These are phyloP conservation scores for Coemansia sp. DNA, from an alignment of 192 early-diverging fungal genomes.

Conservation along the genomic window DNA sequence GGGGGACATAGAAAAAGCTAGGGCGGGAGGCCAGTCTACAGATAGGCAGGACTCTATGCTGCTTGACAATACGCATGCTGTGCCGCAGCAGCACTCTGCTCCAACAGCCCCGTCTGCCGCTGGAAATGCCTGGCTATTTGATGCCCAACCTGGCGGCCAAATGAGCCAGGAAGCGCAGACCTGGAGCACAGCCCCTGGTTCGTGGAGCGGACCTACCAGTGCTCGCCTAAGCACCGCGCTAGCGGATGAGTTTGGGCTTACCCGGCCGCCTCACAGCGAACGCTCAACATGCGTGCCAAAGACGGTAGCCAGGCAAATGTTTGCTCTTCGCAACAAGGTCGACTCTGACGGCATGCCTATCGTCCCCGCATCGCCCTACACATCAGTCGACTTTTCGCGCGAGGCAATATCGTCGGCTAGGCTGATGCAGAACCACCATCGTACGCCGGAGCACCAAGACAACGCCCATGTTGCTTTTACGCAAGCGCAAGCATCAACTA, in stretches of 20 bases:
- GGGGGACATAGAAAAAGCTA: background rate
- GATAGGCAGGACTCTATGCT: background rate
- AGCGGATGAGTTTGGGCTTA: background rate
- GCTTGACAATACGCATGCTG: background rate
- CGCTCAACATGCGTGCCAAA: background rate
- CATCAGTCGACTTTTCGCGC: slow-evolving; percentile 21
- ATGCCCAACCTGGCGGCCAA: background rate
- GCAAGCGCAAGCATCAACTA: background rate
- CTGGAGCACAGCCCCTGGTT: background rate
- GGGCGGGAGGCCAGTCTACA: background rate
- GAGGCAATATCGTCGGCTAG: background rate
- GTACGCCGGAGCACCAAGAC: background rate
- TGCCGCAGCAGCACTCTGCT: background rate
- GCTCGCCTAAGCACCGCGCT: background rate
- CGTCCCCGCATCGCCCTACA: slow-evolving; percentile 44
- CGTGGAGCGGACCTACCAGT: background rate
- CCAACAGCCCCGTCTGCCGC: background rate
- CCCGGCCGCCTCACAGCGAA: background rate
- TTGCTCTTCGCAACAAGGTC: slow-evolving; percentile 24
- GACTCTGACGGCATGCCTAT: slow-evolving; percentile 28
- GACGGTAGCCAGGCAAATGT: slow-evolving; percentile 12
- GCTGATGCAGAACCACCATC: background rate
- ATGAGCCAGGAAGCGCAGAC: background rate
- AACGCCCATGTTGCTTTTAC: background rate
- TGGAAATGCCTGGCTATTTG: background rate